Evolutionary conservation across 176 grass and related monocot species (phyloP), one percentile per base, ranked within the genome.

Genomic region (Olyra latifolia): DNA sequence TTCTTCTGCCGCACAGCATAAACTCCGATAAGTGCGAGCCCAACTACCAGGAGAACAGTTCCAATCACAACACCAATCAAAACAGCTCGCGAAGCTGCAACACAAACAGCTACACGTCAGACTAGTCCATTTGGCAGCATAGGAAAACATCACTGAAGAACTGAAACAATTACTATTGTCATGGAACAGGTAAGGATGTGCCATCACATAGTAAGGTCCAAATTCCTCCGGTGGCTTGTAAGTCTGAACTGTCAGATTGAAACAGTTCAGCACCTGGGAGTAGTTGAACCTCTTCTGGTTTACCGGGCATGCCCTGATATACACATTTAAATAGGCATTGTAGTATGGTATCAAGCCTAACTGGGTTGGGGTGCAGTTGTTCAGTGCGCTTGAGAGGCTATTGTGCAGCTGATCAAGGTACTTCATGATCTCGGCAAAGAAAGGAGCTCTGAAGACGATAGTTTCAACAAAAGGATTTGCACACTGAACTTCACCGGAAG

Each of bases 361-460:
- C 16, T 0, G 3, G 35, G 70, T 79, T 3, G 75, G 48, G 30
- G 68, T 72, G 8, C 87, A 86, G 40, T 4, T 65, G 2, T 0
- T 42, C 16, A 88, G 39, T 78, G 22, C 38, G 3, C 39, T 4
- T 1, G 53, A 87, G n/a, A 98, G 58, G 52, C 19, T 71, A 0
- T 0, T 0, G 29, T 69, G 0, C 54, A 98, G 20, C 1, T 0
- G 0, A 39, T 2, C 0, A 57, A 87, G 85, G 60, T 70, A 79
- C 7, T 47, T 6, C 0, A 0, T 3, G 35, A 80, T 25, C 56
- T 82, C 56, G 1, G 47, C 76, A 8, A 98, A 92, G 8, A 53
- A 89, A 76, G 88, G 86, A 27, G 90, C 89, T 89, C 86, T 83
- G 61, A 98, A 98, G 30, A 88, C 16, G 0, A 98, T 59, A 19